These are phyloP conservation scores for Paramecium pentaurelia DNA, from an alignment of 73 alveolate genomes.

Conservation along the genomic window DNA sequence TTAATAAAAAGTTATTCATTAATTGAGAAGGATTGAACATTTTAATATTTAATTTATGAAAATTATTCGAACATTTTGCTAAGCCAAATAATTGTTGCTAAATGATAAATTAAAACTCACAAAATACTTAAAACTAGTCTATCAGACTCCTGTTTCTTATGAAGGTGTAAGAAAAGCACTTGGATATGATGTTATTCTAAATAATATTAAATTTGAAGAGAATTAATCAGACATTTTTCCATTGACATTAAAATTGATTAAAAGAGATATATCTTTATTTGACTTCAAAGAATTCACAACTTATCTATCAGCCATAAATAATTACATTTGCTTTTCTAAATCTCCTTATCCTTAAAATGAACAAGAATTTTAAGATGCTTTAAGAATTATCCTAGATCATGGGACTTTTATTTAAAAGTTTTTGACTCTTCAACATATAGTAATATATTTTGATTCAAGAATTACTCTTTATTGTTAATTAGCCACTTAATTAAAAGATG, in stretches of 20 bases:
- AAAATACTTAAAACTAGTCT: not conserved
- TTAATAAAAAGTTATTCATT: not conserved
- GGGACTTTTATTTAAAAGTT: not conserved
- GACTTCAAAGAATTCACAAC: not conserved
- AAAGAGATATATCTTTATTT: not conserved
- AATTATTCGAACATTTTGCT: constrained; percentile 22
- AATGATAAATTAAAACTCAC: not conserved
- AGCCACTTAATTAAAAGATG: not conserved
- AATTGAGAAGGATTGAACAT: not conserved
- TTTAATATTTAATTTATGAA: not conserved
- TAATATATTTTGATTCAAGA: not conserved
- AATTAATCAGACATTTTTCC: not conserved
- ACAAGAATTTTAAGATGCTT: not conserved
- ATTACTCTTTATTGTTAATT: not conserved
- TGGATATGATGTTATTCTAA: not conserved
- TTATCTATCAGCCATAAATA: not conserved
- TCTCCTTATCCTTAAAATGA: not conserved
- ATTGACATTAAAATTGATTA: not conserved
- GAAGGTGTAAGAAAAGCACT: not conserved
- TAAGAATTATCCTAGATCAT: not conserved
- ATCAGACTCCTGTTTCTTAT: not conserved
- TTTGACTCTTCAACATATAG: not conserved
- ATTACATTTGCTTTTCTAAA: not conserved
- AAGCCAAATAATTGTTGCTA: not conserved
- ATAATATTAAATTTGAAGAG: not conserved